Percentiles rank a stretch among this genome's conserved stretches.
These are phyloP conservation scores for Kodamaea jinghongensis DNA, from an alignment of 805 yeast species.

Conservation along the genomic window DNA sequence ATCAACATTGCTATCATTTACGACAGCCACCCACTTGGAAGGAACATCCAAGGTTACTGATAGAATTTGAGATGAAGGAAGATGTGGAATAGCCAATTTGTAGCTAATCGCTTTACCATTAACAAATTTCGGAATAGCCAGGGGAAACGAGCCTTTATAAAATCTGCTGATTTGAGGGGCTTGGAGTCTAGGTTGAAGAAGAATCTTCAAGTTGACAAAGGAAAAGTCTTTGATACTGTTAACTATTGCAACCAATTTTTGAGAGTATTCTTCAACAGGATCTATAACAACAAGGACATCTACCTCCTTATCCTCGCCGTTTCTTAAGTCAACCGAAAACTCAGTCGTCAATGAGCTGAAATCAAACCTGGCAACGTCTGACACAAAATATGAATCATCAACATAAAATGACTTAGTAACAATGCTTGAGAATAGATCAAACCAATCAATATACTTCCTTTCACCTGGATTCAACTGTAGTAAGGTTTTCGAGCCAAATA, in stretches of 20 bases:
- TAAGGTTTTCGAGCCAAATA: slow-evolving; percentile 17
- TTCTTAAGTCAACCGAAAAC: slow-evolving; percentile 25
- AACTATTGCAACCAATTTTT: slow-evolving; percentile 51
- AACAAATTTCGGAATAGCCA: slow-evolving; percentile 26
- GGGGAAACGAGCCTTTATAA: slow-evolving; percentile 48
- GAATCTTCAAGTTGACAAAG: slow-evolving; percentile 51
- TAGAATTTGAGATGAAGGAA: slow-evolving; percentile 52
- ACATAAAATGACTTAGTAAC: slow-evolving; percentile 44
- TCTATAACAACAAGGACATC: slow-evolving; percentile 64
- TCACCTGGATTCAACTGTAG: slow-evolving; percentile 16
- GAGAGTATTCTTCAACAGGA: slow-evolving; percentile 71
- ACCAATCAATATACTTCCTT: slow-evolving; percentile 39
- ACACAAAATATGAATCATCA: slow-evolving; percentile 40
- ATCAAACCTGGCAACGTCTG: slow-evolving; percentile 48
- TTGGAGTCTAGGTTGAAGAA: slow-evolving; percentile 55
- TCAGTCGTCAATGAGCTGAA: slow-evolving; percentile 31
- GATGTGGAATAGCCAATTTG: slow-evolving; percentile 36
- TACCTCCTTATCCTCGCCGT: slow-evolving; percentile 32
- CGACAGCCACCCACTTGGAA: slow-evolving; percentile 62
- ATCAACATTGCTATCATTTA: slow-evolving; percentile 50
- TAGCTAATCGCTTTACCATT: slow-evolving; percentile 21
- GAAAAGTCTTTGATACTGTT: slow-evolving; percentile 40
- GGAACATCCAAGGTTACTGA: slow-evolving; percentile 61
- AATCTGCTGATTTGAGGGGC: slow-evolving; percentile 55
- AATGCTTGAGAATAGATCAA: slow-evolving; percentile 44